phyloP scores from a whole-genome alignment of 257 asterid species.

The Solanum etuberosum region DNA sequence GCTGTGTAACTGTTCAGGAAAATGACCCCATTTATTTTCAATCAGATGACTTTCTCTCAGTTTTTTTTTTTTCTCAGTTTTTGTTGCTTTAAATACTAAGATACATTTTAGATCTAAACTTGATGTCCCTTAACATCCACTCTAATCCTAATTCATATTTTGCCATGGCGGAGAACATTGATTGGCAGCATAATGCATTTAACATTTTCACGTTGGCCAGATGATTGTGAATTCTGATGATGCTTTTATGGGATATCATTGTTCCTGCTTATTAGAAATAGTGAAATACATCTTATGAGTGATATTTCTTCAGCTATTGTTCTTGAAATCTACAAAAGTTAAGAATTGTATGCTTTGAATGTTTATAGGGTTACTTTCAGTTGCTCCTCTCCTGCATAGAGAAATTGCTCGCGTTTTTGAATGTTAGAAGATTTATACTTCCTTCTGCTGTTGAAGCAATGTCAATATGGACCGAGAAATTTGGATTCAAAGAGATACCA shows the following conservation, averaged over 20 bases:
- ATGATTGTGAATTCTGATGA: background rate
- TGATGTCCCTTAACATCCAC: background rate
- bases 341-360: background rate
- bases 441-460: constrained; percentile 86
- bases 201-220: background rate
- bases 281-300: background rate
- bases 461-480: constrained; percentile 89
- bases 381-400: constrained; percentile 64
- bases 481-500: constrained; percentile 60
- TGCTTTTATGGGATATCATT: background rate
- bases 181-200: background rate
- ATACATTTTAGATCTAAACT: background rate
- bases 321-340: background rate
- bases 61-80: background rate
- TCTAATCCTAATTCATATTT: background rate
- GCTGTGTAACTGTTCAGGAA: background rate
- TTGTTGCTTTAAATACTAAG: background rate
- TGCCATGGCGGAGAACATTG: background rate
- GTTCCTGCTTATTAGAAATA: background rate
- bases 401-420: constrained; percentile 60
- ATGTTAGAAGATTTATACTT: constrained; percentile 59
- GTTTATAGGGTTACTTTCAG: constrained; percentile 82
- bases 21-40: background rate
- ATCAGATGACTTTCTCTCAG: background rate
- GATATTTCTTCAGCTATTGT: background rate